Evolutionary conservation across 176 grass and related monocot genomes (phyloP).

Genomic region (Hsuehochloa calcarea): DNA sequence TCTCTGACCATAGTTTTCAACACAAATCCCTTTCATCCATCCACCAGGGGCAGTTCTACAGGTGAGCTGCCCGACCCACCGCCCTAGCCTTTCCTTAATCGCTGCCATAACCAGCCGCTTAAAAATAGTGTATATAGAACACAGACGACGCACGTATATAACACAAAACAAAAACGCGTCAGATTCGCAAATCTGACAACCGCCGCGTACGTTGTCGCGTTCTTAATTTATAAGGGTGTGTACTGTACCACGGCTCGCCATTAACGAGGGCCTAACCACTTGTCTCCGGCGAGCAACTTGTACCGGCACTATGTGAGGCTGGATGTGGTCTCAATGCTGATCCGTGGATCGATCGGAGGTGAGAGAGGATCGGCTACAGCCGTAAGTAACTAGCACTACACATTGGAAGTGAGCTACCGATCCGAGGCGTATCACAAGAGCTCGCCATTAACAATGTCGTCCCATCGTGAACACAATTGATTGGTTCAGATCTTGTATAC

Average conservation of each 20-base stretch:
- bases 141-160: too few relatives aligned
- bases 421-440: too few relatives aligned
- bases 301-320: background rate
- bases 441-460: too few relatives aligned
- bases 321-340: background rate
- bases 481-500: too few relatives aligned
- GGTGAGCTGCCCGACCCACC: slow-evolving; percentile 23
- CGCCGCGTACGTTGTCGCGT: background rate
- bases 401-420: too few relatives aligned
- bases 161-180: background rate
- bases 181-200: background rate
- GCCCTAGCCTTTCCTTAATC: background rate
- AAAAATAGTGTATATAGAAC: background rate
- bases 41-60: too few relatives aligned
- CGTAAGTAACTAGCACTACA: too few relatives aligned
- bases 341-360: background rate
- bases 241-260: background rate
- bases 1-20: background rate
- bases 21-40: background rate
- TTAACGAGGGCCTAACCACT: background rate
- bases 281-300: background rate
- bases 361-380: too few relatives aligned
- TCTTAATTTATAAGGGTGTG: background rate
- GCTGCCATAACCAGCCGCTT: background rate
- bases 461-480: too few relatives aligned